phyloP scores from a whole-genome alignment of 139 green algal species.

The Picochlorum sp. region DNA sequence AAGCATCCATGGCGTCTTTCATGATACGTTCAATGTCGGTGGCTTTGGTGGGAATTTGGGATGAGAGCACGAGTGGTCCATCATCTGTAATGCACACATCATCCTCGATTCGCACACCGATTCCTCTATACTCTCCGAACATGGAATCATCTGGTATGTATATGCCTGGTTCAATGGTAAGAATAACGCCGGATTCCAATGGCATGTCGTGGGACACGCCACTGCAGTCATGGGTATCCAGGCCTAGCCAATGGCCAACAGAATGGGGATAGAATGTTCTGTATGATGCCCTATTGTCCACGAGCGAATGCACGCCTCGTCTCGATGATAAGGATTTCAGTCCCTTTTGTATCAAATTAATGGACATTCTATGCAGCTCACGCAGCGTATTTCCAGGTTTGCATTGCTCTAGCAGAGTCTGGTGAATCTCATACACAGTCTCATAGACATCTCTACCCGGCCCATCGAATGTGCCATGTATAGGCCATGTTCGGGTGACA shows the following conservation, averaged over 20 bases:
- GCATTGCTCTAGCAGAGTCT: slow-evolving; percentile 34
- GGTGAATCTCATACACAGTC: slow-evolving; percentile 49
- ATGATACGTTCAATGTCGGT: slow-evolving; percentile 30
- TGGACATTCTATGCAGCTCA: slow-evolving; percentile 43
- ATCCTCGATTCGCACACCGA: slow-evolving; percentile 72
- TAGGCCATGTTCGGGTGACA: slow-evolving; percentile 85
- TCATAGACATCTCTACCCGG: slow-evolving; percentile 70
- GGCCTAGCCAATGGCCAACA: slow-evolving; percentile 61
- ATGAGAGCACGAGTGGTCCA: slow-evolving; percentile 27
- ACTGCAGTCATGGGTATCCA: slow-evolving; percentile 73
- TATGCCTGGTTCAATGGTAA: slow-evolving; percentile 77
- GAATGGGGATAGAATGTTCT: slow-evolving; percentile 65
- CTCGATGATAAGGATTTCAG: slow-evolving; percentile 20
- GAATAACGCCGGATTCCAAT: slow-evolving; percentile 49
- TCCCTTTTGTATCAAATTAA: slow-evolving; percentile 38
- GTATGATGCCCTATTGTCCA: neutral
- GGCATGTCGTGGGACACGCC: slow-evolving; percentile 42
- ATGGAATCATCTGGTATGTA: slow-evolving; percentile 65
- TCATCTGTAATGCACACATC: slow-evolving; percentile 40
- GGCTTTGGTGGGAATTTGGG: slow-evolving; percentile 17
- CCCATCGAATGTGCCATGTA: slow-evolving; percentile 34
- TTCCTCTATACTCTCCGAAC: slow-evolving; percentile 41
- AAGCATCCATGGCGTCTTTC: neutral
- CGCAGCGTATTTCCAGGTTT: slow-evolving; percentile 43
- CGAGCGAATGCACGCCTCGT: neutral